Evolutionary conservation across 768 basidiomycete genomes (phyloP).

Genomic region (Hypsizygus marmoreus): DNA sequence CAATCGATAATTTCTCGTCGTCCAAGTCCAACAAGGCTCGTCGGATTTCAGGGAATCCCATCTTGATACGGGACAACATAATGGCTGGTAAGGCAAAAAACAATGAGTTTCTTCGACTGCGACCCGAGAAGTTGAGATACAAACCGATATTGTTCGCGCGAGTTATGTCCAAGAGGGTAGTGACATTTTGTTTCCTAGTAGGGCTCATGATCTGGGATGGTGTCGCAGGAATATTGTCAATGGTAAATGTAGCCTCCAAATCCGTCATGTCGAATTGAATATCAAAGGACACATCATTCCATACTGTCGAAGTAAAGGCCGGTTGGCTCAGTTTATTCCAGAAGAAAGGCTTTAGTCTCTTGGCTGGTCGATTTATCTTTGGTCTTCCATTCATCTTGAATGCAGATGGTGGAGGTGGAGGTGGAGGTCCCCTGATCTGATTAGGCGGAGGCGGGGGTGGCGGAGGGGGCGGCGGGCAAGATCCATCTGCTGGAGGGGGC

Average conservation of each 20-base stretch:
- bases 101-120: too few relatives aligned
- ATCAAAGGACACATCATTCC: constrained; percentile 55
- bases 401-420: constrained; percentile 40
- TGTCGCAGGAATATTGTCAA: constrained; percentile 48
- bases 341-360: constrained; percentile 82
- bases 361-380: constrained; percentile 46
- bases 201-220: constrained; percentile 44
- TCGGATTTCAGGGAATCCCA: constrained; percentile 65
- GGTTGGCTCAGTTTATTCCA: constrained; percentile 77
- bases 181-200: constrained; percentile 58
- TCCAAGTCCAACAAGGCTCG: constrained; percentile 72
- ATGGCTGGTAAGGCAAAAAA: constrained; percentile 58
- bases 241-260: constrained; percentile 70
- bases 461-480: constrained; percentile 16
- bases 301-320: constrained; percentile 57
- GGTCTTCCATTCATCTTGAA: constrained; percentile 32
- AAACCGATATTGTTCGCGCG: constrained; percentile 84
- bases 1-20: constrained; percentile 66
- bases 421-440: constrained; percentile 23
- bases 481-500: constrained; percentile 1
- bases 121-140: too few relatives aligned
- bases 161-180: constrained; percentile 76
- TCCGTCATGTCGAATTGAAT: constrained; percentile 63
- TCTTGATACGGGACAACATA: constrained; percentile 78
- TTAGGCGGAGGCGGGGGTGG: constrained; percentile 29